Conservation (phyloP, 2,329 filamentous ascomycete genomes). For the Xylariaceae sp. region DNA sequence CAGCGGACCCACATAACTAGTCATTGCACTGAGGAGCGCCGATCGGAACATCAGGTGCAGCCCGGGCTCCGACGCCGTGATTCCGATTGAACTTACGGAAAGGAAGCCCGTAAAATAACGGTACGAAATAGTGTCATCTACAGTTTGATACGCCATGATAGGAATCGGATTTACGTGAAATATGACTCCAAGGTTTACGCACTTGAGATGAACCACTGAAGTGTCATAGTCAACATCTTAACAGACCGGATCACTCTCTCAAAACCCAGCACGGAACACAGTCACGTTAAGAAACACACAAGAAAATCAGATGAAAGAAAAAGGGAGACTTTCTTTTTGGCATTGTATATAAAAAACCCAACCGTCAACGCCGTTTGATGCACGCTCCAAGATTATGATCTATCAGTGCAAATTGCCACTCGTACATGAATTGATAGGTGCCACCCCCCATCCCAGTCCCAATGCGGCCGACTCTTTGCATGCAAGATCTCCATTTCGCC, state of each 20-base stretch:
- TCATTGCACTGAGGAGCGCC: background rate
- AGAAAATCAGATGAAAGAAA: background rate
- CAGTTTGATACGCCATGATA: too few relatives aligned
- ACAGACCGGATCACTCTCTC: background rate
- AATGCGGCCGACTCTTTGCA: constrained; percentile 19
- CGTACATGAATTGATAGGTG: constrained; percentile 18
- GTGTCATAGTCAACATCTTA: too few relatives aligned
- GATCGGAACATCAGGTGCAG: background rate
- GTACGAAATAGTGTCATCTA: too few relatives aligned
- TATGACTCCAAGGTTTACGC: too few relatives aligned
- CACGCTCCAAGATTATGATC: constrained; percentile 17
- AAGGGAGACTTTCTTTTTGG: background rate
- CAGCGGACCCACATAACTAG: background rate
- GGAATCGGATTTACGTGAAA: too few relatives aligned
- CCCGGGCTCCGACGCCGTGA: background rate
- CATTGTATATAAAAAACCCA: constrained; percentile 1
- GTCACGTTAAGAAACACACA: background rate
- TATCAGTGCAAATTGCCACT: constrained; percentile 19
- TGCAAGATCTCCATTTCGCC: constrained; percentile 13
- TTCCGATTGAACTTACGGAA: background rate
- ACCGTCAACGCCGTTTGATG: constrained; percentile 17
- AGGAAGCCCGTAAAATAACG: background rate
- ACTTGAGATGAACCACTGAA: too few relatives aligned
- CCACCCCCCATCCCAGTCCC: constrained; percentile 14
- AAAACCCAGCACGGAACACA: background rate